Evolutionary conservation across 805 yeast species (phyloP), one percentile per base, ranked within the genome.

Genomic region (Candida oleophila): DNA sequence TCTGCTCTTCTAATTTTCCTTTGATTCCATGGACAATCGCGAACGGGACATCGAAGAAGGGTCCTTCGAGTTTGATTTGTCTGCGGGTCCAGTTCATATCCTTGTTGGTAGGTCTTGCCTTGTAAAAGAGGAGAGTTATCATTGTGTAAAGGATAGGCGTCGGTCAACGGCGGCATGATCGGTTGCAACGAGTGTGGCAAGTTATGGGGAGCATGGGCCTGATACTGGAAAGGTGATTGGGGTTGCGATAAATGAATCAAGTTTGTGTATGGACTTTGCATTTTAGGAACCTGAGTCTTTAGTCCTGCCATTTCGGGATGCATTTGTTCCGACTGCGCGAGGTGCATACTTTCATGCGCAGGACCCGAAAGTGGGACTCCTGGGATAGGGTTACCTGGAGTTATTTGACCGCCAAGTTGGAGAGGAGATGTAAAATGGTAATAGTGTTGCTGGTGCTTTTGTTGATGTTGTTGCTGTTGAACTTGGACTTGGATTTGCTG

Each of bases 1-100:
- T 38, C 41, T 19, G 41, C 15, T 20, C 14, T 38, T 20, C 30
- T 20, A 21, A 21, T 11, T 8, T 20, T 38, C 4, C 28, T 18
- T 21, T 18, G 11, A 21, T 21, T 38, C 41, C 41, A 38, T 18
- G 41, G 41, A 21, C 41, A 38, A 8, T 21, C 41, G 4, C 14
- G 22, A n/a, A 38, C 41, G 16, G 41, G 41, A 21, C 41, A 38
- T 21, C n/a, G 9, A n/a, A 18, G 30, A 14, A 19, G 19, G 11
- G 41, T 22, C 14, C 41, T 18, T 7, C 30, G 30, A 7, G 30
- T 25, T 25, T 25, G 30, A 11, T 25, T 25, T 25, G 30, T 7
- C 11, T 25, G 30, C 5, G 5, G 30, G 11, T 25, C 30, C 30
- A 25, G 30, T 7, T 25, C 30, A 25, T 25, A 5, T 7, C 11